These are phyloP conservation scores for Athelia psychrophila DNA, from an alignment of 1,284 basidiomycete species.

Conservation along the genomic window DNA sequence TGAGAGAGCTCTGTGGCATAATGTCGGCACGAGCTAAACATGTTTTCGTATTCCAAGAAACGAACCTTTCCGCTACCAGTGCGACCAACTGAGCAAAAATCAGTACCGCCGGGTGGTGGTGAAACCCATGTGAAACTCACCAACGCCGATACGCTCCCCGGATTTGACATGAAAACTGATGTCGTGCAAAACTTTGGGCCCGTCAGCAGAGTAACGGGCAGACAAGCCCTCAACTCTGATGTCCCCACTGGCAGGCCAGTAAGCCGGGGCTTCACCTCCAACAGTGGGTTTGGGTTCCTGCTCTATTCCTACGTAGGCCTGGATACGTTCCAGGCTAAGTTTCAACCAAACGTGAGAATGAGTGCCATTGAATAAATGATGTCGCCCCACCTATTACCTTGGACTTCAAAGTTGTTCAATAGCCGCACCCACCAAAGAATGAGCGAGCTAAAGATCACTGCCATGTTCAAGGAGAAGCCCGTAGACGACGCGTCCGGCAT, in stretches of 20 bases:
- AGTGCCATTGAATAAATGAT: slow-evolving; percentile 1
- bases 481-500: slow-evolving; percentile 40
- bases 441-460: slow-evolving; percentile 12
- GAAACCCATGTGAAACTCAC: slow-evolving; percentile 20
- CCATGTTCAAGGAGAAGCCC: slow-evolving; percentile 55
- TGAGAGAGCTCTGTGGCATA: slow-evolving; percentile 40
- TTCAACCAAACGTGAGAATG: slow-evolving; percentile 30
- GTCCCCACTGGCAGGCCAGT: slow-evolving; percentile 76
- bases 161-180: slow-evolving; percentile 53
- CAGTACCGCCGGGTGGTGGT: background rate
- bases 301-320: slow-evolving; percentile 69
- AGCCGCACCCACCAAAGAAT: background rate
- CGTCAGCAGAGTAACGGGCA: slow-evolving; percentile 51
- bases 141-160: slow-evolving; percentile 63
- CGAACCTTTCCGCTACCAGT: slow-evolving; percentile 73
- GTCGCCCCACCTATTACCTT: slow-evolving; percentile 28
- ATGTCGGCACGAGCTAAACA: slow-evolving; percentile 30
- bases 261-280: slow-evolving; percentile 63
- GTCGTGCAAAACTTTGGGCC: slow-evolving; percentile 51
- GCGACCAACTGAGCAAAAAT: slow-evolving; percentile 48
- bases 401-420: slow-evolving; percentile 10
- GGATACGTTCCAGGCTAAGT: slow-evolving; percentile 64
- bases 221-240: slow-evolving; percentile 59
- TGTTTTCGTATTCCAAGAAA: background rate
- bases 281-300: slow-evolving; percentile 58